Evolutionary conservation across 345 rosid species (phyloP), one percentile per base, ranked within the genome.

Genomic region (Passiflora organensis): DNA sequence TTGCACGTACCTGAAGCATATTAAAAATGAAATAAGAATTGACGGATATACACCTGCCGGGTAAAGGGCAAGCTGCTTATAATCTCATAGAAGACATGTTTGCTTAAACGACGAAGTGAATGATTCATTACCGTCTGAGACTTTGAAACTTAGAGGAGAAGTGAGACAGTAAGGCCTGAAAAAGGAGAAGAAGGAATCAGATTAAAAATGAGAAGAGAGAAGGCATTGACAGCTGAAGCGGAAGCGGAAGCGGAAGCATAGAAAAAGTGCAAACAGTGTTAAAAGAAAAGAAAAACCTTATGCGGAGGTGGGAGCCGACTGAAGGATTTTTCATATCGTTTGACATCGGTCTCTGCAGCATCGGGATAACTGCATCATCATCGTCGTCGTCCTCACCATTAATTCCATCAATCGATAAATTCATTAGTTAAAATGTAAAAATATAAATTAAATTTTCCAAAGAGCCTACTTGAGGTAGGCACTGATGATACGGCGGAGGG

Each of bases 401-500:
- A 10, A 2, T 39, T 39, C 2, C 2, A 4, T 10, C 12, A 13
- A 14, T 39, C 9, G 13, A 4, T 10, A 14, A 39, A 10, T n/a
- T n/a, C n/a, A 10, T 14, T 39, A 14, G 12, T 8, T 13, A 14
- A 15, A 15, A 37, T 11, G 14, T 9, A 23, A 43, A 25, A 60
- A 43, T 13, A 48, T 43, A 39, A 56, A 37, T 22, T 53, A 51
- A 32, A 0, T 28, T 9, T 34, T 36, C 13, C 25, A 42, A 51
- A 19, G 0, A 32, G n/a, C 34, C 43, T 70, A 89, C 99, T 93
- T 86, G 79, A 89, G 91, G 62, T 82, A 93, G 71, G 99, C 99
- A 58, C 87, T 86, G 69, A 93, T 81, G 55, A 93, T 93, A 64
- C 99, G 96, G 57, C 96, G 67, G 19, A 93, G 99, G 58, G 99